Percentiles rank a stretch among this genome's conserved stretches.
These are phyloP conservation scores for Claviceps humidiphila DNA, from an alignment of 2,329 filamentous ascomycete species.

Conservation along the genomic window DNA sequence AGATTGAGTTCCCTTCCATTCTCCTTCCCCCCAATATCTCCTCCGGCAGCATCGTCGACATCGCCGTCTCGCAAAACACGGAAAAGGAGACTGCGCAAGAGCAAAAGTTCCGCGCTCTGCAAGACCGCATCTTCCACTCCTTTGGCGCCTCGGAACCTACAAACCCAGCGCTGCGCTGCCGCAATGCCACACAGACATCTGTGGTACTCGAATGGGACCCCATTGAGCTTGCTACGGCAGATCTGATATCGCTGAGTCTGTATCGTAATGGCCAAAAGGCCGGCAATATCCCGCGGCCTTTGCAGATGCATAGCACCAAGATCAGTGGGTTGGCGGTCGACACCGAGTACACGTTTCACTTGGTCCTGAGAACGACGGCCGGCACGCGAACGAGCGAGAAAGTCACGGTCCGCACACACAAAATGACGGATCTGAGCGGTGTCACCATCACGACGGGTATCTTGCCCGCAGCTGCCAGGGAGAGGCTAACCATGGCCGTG, in stretches of 20 bases:
- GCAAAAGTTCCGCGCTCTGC: conserved; percentile 68
- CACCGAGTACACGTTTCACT: conserved; percentile 88
- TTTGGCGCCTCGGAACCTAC: conserved; percentile 73
- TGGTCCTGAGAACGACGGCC: conserved; percentile 80
- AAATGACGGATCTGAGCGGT: conserved; percentile 94
- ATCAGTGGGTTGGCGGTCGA: conserved; percentile 94
- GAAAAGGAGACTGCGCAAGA: conserved; percentile 63
- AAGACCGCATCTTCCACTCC: conserved; percentile 72
- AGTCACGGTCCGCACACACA: conserved; percentile 79
- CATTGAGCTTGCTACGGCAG: conserved; percentile 81
- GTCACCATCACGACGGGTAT: conserved; percentile 90
- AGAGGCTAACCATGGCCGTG: conserved; percentile 61
- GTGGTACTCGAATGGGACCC: conserved; percentile 98
- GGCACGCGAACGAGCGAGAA: conserved; percentile 78
- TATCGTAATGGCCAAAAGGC: conserved; percentile 96
- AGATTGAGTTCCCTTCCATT: conserved; percentile 99
- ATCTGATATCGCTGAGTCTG: conserved; percentile 75
- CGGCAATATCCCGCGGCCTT: conserved; percentile 78
- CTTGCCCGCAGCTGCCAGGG: conserved; percentile 58
- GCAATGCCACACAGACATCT: conserved; percentile 97
- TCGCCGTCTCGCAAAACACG: conserved; percentile 81
- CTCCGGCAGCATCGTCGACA: conserved; percentile 94
- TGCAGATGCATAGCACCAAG: conserved; percentile 87
- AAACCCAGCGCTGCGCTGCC: conserved; percentile 70
- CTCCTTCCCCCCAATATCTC: conserved; percentile 90